Evolutionary conservation across 306 rosid genomes (phyloP), one percentile per base, ranked within the genome.

Genomic region (Carpinus fangiana): DNA sequence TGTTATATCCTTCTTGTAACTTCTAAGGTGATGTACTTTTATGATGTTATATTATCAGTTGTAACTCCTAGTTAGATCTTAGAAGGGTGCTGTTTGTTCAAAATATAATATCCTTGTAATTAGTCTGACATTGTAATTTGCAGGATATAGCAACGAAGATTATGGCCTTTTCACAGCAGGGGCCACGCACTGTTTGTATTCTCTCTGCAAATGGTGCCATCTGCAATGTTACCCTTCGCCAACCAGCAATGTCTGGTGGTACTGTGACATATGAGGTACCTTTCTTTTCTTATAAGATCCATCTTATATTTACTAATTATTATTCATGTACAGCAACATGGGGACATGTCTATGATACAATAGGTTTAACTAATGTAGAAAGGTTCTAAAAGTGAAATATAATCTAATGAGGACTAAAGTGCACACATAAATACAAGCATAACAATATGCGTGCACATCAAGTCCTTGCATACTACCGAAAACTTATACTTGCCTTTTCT

Each of bases 171-270:
- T 86, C 86, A 66, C 86, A 90, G 60, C 90, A 87, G 88, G 97
- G 90, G 68, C 89, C 93, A 4, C 83, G 93, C 23, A 55, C 90
- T 2, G 85, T 91, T 59, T 86, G 86, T 79, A 88, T 91, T 81
- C 88, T 95, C 70, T 86, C 98, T 76, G 98, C 96, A 21, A 74
- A 78, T 70, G 99, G 99, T 78, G 86, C 90, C 9, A 20, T 91
- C 62, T 18, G 90, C 73, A 89, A 78, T 83, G 98, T 85, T 60
- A 76, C 90, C 64, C 86, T 95, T 78, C 79, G 88, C 17, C 96
- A 89, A 66, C 71, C 89, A 2, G 74, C 87, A 21, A 51, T 48
- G 66, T 75, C 86, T 31, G 89, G 89, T 82, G 87, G 89, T 8
- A 79, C 78, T 60, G 83, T 88, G 47, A 73, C 88, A 9, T 89